Percentiles rank a stretch among this genome's conserved stretches.
phyloP scores from a whole-genome alignment of 2,329 filamentous ascomycete species.

The Cercospora canescens region DNA sequence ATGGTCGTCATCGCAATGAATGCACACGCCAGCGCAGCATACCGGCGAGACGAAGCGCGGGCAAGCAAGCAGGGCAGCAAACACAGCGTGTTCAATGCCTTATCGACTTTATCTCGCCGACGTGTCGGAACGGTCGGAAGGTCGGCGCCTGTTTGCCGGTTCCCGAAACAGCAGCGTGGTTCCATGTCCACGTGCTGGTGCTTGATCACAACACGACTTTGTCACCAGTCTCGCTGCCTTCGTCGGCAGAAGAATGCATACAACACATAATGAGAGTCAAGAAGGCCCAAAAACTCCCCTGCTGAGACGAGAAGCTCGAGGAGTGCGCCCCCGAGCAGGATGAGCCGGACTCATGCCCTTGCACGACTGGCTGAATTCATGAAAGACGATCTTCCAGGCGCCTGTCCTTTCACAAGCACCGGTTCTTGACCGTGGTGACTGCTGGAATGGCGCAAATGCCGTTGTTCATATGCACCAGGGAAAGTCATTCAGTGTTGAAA shows the following conservation, averaged over 20 bases:
- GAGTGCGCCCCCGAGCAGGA: not conserved
- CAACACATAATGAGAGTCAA: not conserved
- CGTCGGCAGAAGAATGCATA: not conserved
- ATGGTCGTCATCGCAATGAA: not conserved
- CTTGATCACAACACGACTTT: not conserved
- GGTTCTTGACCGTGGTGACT: not conserved
- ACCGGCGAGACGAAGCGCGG: not conserved
- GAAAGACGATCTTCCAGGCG: not conserved
- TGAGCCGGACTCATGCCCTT: not conserved
- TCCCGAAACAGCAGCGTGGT: too few relatives aligned
- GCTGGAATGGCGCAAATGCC: not conserved
- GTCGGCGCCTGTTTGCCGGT: not conserved
- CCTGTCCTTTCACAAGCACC: not conserved
- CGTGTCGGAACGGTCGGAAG: not conserved
- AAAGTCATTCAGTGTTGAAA: not conserved
- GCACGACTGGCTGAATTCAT: not conserved
- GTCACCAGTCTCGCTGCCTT: not conserved
- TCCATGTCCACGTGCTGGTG: too few relatives aligned
- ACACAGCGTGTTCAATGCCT: not conserved
- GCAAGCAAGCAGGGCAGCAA: not conserved
- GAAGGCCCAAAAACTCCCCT: not conserved
- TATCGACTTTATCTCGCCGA: constrained; percentile 1
- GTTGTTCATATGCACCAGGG: not conserved
- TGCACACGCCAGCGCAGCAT: not conserved
- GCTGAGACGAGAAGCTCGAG: not conserved